Evolutionary conservation across 2,329 filamentous ascomycete species (phyloP).

Genomic region (Gyromitra esculenta): DNA sequence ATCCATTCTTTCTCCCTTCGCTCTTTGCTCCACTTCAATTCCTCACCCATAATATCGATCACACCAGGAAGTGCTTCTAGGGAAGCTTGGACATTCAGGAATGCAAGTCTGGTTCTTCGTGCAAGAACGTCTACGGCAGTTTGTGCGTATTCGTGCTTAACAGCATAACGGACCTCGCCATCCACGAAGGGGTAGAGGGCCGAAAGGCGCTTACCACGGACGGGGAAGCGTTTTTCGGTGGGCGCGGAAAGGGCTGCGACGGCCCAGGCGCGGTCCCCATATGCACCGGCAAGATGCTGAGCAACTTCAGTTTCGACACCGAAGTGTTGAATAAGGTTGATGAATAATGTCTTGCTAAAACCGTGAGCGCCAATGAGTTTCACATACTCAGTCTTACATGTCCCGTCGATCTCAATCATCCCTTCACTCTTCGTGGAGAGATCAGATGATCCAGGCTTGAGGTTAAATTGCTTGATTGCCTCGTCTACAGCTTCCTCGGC

Average conservation of each 20-base stretch:
- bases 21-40: constrained; percentile 78
- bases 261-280: constrained; percentile 91
- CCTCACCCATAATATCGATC: constrained; percentile 88
- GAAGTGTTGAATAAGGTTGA: constrained; percentile 93
- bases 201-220: constrained; percentile 81
- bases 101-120: constrained; percentile 82
- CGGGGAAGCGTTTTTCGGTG: constrained; percentile 81
- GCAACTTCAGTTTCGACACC: constrained; percentile 91
- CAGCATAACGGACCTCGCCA: constrained; percentile 87
- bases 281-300: constrained; percentile 84
- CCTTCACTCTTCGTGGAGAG: constrained; percentile 50
- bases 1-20: constrained; percentile 84
- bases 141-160: constrained; percentile 89
- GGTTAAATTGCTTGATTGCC: constrained; percentile 74
- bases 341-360: constrained; percentile 89
- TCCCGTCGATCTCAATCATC: constrained; percentile 68
- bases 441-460: constrained; percentile 66
- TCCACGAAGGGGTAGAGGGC: constrained; percentile 89
- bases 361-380: constrained; percentile 85
- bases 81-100: constrained; percentile 89
- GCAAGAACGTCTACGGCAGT: constrained; percentile 89
- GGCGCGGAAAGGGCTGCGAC: constrained; percentile 82
- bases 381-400: constrained; percentile 84
- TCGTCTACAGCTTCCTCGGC: constrained; percentile 88
- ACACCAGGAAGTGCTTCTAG: constrained; percentile 84